Conservation (phyloP, 257 asterid genomes). For the Nicotiana paniculata region DNA sequence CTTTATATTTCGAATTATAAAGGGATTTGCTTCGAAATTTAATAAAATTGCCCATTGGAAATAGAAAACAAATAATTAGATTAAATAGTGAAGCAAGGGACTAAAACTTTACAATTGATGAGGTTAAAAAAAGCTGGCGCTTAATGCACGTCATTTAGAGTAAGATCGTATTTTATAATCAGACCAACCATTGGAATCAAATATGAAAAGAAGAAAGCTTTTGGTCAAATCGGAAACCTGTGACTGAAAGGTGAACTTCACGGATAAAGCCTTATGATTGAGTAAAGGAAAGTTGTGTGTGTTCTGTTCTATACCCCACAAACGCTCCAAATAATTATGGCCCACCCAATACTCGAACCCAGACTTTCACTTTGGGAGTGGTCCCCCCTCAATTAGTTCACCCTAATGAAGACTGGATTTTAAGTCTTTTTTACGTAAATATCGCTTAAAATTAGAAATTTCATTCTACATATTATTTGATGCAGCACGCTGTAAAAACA, state of each 20-base stretch:
- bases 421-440: no score
- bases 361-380: background rate
- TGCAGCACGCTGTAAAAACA: no score
- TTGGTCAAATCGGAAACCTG: background rate
- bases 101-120: background rate
- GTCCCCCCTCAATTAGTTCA: background rate
- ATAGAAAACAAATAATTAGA: no score
- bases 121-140: background rate
- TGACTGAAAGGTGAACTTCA: background rate
- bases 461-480: no score
- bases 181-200: background rate
- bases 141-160: background rate
- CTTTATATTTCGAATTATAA: no score
- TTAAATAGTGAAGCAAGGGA: no score
- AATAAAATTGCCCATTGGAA: no score
- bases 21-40: no score
- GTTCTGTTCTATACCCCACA: background rate
- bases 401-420: background rate
- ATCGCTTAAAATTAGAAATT: no score
- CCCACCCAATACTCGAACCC: background rate
- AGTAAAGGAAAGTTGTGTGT: background rate
- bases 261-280: background rate
- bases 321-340: constrained; percentile 7
- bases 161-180: background rate
- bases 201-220: background rate